Conservation (phyloP, 2,329 filamentous ascomycete species). For the Gremmenia infestans region DNA sequence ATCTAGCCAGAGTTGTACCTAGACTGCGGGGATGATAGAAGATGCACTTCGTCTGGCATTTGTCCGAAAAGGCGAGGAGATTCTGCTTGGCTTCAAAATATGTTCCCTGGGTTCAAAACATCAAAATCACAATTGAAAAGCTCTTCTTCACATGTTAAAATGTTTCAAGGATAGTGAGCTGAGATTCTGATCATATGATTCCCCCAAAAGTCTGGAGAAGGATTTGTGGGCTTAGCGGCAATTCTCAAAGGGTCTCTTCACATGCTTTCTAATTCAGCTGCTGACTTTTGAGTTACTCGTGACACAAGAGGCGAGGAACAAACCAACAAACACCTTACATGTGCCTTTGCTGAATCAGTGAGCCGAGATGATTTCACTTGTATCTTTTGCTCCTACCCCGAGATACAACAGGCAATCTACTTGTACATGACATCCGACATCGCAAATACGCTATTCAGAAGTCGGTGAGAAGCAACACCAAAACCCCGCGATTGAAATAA, state of each 20-base stretch:
- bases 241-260: background rate
- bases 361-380: background rate
- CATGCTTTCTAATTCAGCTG: background rate
- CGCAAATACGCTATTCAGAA: background rate
- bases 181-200: background rate
- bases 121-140: background rate
- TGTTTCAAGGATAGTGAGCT: background rate
- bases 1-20: background rate
- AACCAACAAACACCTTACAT: background rate
- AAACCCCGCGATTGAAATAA: background rate
- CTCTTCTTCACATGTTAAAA: background rate
- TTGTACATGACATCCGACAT: background rate
- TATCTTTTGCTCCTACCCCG: background rate
- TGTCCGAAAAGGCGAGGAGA: background rate
- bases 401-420: background rate
- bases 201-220: conserved; percentile 2
- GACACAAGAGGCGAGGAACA: background rate
- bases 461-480: background rate
- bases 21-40: background rate
- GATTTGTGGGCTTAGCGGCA: background rate
- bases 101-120: background rate
- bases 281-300: background rate
- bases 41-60: background rate
- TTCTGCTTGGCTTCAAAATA: background rate
- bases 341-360: background rate